phyloP scores from a whole-genome alignment of 495 filamentous ascomycete genomes.

The Talaromyces borbonicus region DNA sequence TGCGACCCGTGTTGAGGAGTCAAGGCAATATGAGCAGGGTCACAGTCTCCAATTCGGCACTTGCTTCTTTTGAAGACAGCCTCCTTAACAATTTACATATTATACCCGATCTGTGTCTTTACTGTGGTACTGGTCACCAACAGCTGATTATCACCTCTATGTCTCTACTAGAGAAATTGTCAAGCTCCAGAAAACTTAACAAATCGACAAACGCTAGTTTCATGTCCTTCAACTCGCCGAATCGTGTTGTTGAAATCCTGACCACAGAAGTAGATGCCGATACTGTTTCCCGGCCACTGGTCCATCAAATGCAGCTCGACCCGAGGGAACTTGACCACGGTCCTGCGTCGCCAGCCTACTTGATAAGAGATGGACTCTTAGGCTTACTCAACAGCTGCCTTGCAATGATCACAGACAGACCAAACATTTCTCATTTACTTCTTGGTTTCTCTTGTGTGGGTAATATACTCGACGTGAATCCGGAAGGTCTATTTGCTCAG shows the following conservation, averaged over 20 bases:
- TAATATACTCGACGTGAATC: constrained; percentile 51
- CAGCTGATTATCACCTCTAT: constrained; percentile 68
- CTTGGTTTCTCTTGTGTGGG: constrained; percentile 75
- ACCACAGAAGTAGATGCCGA: constrained; percentile 62
- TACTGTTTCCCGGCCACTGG: constrained; percentile 55
- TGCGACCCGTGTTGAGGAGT: constrained; percentile 64
- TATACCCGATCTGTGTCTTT: constrained; percentile 69
- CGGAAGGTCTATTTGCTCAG: constrained; percentile 53
- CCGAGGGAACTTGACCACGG: constrained; percentile 55
- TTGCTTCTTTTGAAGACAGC: constrained; percentile 84
- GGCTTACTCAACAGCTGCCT: constrained; percentile 75
- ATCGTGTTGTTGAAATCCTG: constrained; percentile 71
- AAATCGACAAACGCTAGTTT: constrained; percentile 34
- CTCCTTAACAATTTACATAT: constrained; percentile 68
- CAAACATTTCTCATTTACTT: constrained; percentile 80
- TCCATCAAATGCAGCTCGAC: constrained; percentile 51
- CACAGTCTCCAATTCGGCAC: constrained; percentile 57
- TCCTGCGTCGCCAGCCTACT: constrained; percentile 52
- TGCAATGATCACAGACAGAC: constrained; percentile 53
- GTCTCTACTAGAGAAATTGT: constrained; percentile 72
- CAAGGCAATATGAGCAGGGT: constrained; percentile 32
- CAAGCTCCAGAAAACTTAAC: constrained; percentile 67
- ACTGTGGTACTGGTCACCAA: constrained; percentile 69
- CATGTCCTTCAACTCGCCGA: constrained; percentile 48
- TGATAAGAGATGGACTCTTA: constrained; percentile 68